These are phyloP conservation scores for Cordia subcordata DNA, from an alignment of 257 asterid genomes.

Conservation along the genomic window DNA sequence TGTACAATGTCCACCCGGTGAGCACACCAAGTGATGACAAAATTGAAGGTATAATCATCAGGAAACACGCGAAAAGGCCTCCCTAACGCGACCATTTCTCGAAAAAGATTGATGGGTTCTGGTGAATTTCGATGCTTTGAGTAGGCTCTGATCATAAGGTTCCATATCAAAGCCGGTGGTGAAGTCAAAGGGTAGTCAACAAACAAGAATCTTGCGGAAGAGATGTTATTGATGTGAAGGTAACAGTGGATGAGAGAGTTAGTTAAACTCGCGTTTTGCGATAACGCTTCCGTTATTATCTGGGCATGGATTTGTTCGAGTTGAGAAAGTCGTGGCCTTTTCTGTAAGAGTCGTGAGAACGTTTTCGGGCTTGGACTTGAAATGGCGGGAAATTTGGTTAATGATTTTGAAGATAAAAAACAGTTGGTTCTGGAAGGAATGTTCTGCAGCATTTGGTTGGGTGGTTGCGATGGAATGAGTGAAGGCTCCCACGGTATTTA, in stretches of 20 bases:
- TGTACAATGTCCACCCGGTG: constrained; percentile 27
- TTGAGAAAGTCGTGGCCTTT: constrained; percentile 47
- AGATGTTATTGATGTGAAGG: constrained; percentile 37
- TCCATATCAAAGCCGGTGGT: constrained; percentile 66
- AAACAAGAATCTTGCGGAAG: constrained; percentile 40
- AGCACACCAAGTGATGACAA: constrained; percentile 59
- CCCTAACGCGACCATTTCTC: constrained; percentile 31
- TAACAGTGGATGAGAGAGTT: constrained; percentile 71
- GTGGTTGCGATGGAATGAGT: too few species aligned
- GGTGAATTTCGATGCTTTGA: constrained; percentile 38
- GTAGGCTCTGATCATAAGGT: constrained; percentile 56
- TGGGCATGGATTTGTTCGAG: constrained; percentile 67
- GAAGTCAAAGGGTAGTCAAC: constrained; percentile 41
- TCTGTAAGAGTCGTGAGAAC: constrained; percentile 37
- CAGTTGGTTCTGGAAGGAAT: neutral
- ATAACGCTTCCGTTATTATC: constrained; percentile 33
- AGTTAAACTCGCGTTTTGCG: constrained; percentile 26
- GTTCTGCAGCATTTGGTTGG: neutral
- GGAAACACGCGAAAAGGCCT: constrained; percentile 31
- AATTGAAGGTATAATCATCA: constrained; percentile 63
- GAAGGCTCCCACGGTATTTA: too few species aligned
- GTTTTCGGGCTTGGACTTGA: constrained; percentile 22
- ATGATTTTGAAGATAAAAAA: neutral
- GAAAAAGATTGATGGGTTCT: constrained; percentile 47
- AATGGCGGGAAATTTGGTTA: constrained; percentile 10